Evolutionary conservation across 345 rosid genomes (phyloP), one percentile per base, ranked within the genome.

Genomic region (Toxicodendron radicans): DNA sequence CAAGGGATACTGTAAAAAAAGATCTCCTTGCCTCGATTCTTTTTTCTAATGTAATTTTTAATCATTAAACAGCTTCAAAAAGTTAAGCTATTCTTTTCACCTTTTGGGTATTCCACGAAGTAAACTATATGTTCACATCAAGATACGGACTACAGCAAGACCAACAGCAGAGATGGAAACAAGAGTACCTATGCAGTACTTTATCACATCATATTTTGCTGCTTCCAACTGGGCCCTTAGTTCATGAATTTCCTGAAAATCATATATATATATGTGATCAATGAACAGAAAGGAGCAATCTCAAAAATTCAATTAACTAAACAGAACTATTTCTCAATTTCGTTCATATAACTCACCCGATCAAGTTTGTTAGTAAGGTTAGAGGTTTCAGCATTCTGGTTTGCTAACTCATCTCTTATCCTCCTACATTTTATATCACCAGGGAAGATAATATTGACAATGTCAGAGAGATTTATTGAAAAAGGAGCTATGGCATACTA

Each of bases 281-380:
- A 20, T 30, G n/a, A 10, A n/a, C 33, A 8, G 4, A 20, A 20
- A 23, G 64, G 51, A 35, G 20, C 21, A 63, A 64, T 9, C 7
- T 4, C 45, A 35, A 0, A 66, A 46, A 24, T 51, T 68, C 13
- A 6, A 38, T n/a, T 1, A 35, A 76, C 21, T 52, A 48, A 13
- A 46, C 54, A 54, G 58, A 58, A 27, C 35, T n/a, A 49, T 41
- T 41, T 64, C 43, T 51, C 54, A 21, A 33, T 33, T 24, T 46
- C 43, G 46, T 8, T 71, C 46, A 2, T 8, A 32, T 58, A 23
- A 70, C 90, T 81, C 35, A 90, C 99, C 80, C 90, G 87, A 70
- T 95, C 99, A 23, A 92, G 94, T 72, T 89, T 95, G 89, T 86
- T 95, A 7, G 95, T 92, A 24, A 95, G 94, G 81, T 85, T 90